Percentiles rank a stretch among this genome's conserved stretches.
phyloP scores from a whole-genome alignment of 2,329 filamentous ascomycete species.

The Berkeleyomyces basicola region DNA sequence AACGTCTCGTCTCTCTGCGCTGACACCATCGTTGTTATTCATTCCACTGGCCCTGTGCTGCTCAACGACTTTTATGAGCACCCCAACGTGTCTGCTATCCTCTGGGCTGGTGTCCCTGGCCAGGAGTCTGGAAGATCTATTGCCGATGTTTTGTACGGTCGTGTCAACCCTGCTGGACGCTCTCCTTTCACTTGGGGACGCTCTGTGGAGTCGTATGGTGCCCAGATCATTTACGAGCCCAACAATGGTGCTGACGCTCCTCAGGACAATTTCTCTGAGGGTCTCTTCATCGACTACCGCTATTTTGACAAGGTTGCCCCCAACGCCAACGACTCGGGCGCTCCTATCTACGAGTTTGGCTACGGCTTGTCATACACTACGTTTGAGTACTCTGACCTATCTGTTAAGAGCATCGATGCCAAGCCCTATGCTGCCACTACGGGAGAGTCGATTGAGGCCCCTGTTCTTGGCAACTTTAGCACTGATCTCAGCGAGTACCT shows the following conservation, averaged over 20 bases:
- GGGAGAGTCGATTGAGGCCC: slow-evolving; percentile 46
- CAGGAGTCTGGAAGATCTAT: slow-evolving; percentile 71
- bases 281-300: slow-evolving; percentile 69
- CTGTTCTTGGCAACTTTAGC: slow-evolving; percentile 46
- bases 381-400: slow-evolving; percentile 56
- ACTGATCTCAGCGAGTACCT: slow-evolving; percentile 47
- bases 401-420: slow-evolving; percentile 32
- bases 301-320: slow-evolving; percentile 50
- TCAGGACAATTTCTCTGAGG: slow-evolving; percentile 60
- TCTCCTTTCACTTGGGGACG: slow-evolving; percentile 67
- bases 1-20: slow-evolving; percentile 61
- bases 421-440: slow-evolving; percentile 39
- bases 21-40: slow-evolving; percentile 86
- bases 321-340: slow-evolving; percentile 27
- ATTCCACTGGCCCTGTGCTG: slow-evolving; percentile 67
- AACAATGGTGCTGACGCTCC: slow-evolving; percentile 52
- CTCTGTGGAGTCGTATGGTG: slow-evolving; percentile 49
- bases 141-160: slow-evolving; percentile 69
- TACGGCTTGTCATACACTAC: slow-evolving; percentile 67
- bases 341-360: slow-evolving; percentile 67
- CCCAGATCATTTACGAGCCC: slow-evolving; percentile 47
- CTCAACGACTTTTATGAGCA: slow-evolving; percentile 58
- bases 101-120: slow-evolving; percentile 69
- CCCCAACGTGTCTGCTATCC: slow-evolving; percentile 66
- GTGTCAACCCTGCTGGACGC: slow-evolving; percentile 59